Evolutionary conservation across 2,329 filamentous ascomycete species (phyloP), one percentile per base, ranked within the genome.

Genomic region (Sclerotinia sclerotiorum): DNA sequence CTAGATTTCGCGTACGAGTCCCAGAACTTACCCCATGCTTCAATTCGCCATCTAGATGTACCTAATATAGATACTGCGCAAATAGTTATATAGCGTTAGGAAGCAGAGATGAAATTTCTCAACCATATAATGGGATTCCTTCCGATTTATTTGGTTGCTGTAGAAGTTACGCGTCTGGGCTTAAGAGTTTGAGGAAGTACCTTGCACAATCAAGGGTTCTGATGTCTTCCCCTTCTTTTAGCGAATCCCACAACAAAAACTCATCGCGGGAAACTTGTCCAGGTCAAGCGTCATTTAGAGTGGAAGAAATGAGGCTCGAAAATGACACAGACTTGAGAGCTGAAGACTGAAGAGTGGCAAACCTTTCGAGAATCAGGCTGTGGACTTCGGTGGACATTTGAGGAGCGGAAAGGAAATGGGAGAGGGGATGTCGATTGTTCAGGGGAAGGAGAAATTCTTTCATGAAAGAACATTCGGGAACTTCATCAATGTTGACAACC

Each of bases 131-230:
- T n/a, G 52, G 2, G 17, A 1, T 4, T 21, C 21, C 29, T 55
- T 35, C 5, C 10, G 10, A 11, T 13, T 2, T n/a, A 0, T 19
- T 55, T 35, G 11, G 13, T 35, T 13, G 21, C 5, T 35, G 21
- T n/a, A 8, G 5, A 4, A n/a, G 19, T 5, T 32, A 2, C 5
- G 3, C 29, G 6, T 13, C 5, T 1, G 6, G 11, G 5, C 8
- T 19, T 13, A 19, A 7, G 13, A 32, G 27, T 32, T 10, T 21
- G 21, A 6, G 13, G 2, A 35, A 42, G 29, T 13, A 7, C 5
- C 52, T 55, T 19, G 52, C 2, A 55, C 17, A 21, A 11, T 32
- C 10, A 35, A 4, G 21, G 11, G 27, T 21, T 35, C 21, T 35
- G 1, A 11, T 19, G 10, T 5, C 11, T 5, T 29, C 52, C 52